These are phyloP conservation scores for Coniochaeta hoffmannii DNA, from an alignment of 2,329 filamentous ascomycete genomes.

Conservation along the genomic window DNA sequence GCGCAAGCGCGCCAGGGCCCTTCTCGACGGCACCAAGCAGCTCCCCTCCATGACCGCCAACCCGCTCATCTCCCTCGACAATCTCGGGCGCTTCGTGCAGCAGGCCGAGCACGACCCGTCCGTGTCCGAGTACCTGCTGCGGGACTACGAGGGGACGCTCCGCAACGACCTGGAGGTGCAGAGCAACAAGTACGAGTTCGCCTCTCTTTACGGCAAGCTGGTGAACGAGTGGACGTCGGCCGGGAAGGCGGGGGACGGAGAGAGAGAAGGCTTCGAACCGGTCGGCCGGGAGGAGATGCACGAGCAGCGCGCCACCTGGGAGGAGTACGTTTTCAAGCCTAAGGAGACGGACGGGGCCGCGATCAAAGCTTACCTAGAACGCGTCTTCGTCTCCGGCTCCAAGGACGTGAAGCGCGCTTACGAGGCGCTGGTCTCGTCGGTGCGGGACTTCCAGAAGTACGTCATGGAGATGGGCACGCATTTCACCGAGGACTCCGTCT, in stretches of 20 bases:
- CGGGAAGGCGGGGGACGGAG: constrained; percentile 21
- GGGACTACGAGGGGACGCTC: constrained; percentile 39
- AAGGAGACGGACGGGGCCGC: constrained; percentile 34
- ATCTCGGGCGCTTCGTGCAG: constrained; percentile 42
- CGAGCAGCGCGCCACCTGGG: constrained; percentile 45
- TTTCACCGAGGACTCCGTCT: constrained; percentile 33
- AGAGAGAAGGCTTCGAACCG: constrained; percentile 31
- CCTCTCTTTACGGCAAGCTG: constrained; percentile 46
- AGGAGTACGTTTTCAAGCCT: constrained; percentile 44
- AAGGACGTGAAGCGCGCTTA: constrained; percentile 30
- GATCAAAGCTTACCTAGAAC: constrained; percentile 41
- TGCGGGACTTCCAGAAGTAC: constrained; percentile 27
- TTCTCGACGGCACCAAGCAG: constrained; percentile 27
- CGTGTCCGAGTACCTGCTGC: constrained; percentile 36
- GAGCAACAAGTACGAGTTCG: constrained; percentile 47
- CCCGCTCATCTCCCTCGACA: constrained; percentile 25
- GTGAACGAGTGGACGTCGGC: constrained; percentile 45
- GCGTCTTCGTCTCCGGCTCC: constrained; percentile 34
- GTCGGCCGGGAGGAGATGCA: constrained; percentile 47
- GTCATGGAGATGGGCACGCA: constrained; percentile 16
- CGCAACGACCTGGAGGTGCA: constrained; percentile 38
- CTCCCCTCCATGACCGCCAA: constrained; percentile 22
- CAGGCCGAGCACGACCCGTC: constrained; percentile 47
- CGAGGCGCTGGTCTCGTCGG: constrained; percentile 27
- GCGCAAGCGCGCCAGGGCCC: constrained; percentile 21